Conservation (phyloP, 2,329 filamentous ascomycete genomes). For the Lecanicillium sp. region DNA sequence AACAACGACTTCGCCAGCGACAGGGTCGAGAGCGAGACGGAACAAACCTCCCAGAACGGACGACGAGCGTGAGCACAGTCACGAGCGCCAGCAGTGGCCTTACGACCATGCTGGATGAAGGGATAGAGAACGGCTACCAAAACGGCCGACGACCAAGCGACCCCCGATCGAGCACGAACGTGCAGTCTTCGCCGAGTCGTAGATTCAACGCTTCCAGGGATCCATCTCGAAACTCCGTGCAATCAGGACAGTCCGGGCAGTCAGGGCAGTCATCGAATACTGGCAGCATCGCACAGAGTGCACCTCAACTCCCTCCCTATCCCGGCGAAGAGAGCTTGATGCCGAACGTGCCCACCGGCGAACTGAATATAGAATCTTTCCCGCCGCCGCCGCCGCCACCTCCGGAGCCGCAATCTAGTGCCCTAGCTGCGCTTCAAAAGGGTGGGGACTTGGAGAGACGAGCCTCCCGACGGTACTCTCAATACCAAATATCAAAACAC, state of each 20-base stretch:
- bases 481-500: constrained; percentile 95
- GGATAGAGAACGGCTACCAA: constrained; percentile 45
- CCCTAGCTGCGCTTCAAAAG: constrained; percentile 81
- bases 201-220: constrained; percentile 42
- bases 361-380: constrained; percentile 56
- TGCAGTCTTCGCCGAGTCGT: constrained; percentile 38
- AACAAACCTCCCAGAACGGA: constrained; percentile 36
- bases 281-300: constrained; percentile 68
- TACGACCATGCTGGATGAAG: constrained; percentile 52
- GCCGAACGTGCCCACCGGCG: constrained; percentile 29
- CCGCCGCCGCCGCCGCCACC: constrained; percentile 64
- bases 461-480: constrained; percentile 87
- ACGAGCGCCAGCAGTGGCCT: constrained; percentile 50
- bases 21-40: constrained; percentile 47
- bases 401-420: constrained; percentile 73
- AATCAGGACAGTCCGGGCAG: constrained; percentile 45
- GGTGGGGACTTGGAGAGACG: constrained; percentile 87
- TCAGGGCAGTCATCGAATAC: constrained; percentile 62
- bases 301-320: constrained; percentile 67
- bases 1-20: constrained; percentile 71
- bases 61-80: constrained; percentile 51
- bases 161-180: constrained; percentile 15
- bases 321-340: constrained; percentile 50
- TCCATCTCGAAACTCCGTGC: constrained; percentile 39
- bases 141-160: constrained; percentile 25